These are phyloP conservation scores for Globisporangium emineosum DNA, from an alignment of 352 stramenopile genomes.

Conservation along the genomic window DNA sequence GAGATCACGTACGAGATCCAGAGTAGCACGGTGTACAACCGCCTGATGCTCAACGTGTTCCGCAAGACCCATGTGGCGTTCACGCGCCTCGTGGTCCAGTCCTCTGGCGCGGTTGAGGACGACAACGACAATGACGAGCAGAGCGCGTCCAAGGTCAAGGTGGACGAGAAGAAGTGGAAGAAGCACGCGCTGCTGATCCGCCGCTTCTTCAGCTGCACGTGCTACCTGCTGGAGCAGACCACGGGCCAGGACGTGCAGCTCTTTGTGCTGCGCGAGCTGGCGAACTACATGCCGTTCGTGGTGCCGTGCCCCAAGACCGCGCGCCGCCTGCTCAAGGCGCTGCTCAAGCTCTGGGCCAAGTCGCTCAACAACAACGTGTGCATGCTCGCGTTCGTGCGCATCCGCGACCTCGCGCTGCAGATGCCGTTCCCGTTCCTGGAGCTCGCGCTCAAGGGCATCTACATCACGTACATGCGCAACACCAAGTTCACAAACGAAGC, in stretches of 20 bases:
- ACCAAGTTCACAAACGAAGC: conserved; percentile 94
- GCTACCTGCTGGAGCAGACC: conserved; percentile 91
- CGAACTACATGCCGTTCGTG: conserved; percentile 71
- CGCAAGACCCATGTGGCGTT: conserved; percentile 88
- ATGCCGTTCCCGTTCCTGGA: conserved; percentile 97
- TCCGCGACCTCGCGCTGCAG: conserved; percentile 92
- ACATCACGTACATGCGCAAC: conserved; percentile 95
- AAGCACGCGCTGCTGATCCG: conserved; percentile 82
- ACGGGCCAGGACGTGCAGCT: conserved; percentile 73
- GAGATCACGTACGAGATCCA: conserved; percentile 92
- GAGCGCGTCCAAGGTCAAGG: conserved; percentile 27
- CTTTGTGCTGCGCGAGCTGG: conserved; percentile 82
- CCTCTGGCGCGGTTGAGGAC: conserved; percentile 14
- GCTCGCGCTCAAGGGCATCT: conserved; percentile 93
- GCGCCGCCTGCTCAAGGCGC: conserved; percentile 68
- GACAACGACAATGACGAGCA: conserved; percentile 29
- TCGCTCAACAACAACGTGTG: conserved; percentile 74
- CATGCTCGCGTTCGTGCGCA: conserved; percentile 94
- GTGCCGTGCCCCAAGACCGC: conserved; percentile 67
- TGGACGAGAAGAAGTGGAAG: conserved; percentile 81
- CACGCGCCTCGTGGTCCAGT: conserved; percentile 60
- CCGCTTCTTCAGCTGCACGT: conserved; percentile 90
- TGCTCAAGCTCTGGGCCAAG: conserved; percentile 87
- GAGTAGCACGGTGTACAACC: conserved; percentile 93
- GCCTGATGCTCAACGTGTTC: conserved; percentile 93